Evolutionary conservation across 257 asterid species (phyloP).

Genomic region (Orobanche coerulescens): DNA sequence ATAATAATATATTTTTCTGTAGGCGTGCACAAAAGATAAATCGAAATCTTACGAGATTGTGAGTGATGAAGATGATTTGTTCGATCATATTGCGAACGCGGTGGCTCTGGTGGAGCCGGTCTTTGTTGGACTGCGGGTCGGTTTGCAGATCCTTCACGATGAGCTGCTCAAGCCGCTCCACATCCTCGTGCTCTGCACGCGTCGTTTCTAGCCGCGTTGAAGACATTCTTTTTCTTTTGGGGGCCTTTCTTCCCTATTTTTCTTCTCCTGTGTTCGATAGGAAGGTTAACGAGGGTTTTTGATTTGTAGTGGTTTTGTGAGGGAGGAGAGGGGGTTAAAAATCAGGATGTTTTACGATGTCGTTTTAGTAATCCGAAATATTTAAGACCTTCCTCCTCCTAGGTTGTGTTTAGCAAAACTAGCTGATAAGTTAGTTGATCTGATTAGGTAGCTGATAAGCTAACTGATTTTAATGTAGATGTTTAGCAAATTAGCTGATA

Average conservation of each 20-base stretch:
- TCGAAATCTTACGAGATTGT: conserved; percentile 45
- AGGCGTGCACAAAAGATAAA: neutral
- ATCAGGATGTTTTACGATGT: conserved; percentile 6
- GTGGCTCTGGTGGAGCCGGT: conserved; percentile 88
- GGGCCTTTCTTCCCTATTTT: too few species aligned
- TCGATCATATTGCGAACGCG: conserved; percentile 89
- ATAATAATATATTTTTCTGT: neutral
- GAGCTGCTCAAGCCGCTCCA: conserved; percentile 79
- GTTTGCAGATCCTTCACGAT: conserved; percentile 90
- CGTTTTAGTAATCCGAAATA: conserved; percentile 9
- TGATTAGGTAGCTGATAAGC: too few species aligned
- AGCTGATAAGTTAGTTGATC: too few species aligned
- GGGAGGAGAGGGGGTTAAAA: conserved; percentile 11
- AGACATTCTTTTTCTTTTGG: conserved; percentile 61
- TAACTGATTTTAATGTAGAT: too few species aligned
- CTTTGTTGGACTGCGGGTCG: conserved; percentile 69
- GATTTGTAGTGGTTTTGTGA: conserved; percentile 25
- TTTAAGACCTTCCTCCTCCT: too few species aligned
- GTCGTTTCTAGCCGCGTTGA: conserved; percentile 81
- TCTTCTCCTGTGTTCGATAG: neutral
- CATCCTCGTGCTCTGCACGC: conserved; percentile 89
- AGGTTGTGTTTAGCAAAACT: too few species aligned
- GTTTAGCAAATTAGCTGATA: too few species aligned
- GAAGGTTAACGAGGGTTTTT: conserved; percentile 26
- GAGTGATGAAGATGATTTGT: conserved; percentile 54